Percentiles rank a stretch among this genome's conserved stretches.
Evolutionary conservation across 306 rosid genomes (phyloP).

Genomic region (Vicia sativa): DNA sequence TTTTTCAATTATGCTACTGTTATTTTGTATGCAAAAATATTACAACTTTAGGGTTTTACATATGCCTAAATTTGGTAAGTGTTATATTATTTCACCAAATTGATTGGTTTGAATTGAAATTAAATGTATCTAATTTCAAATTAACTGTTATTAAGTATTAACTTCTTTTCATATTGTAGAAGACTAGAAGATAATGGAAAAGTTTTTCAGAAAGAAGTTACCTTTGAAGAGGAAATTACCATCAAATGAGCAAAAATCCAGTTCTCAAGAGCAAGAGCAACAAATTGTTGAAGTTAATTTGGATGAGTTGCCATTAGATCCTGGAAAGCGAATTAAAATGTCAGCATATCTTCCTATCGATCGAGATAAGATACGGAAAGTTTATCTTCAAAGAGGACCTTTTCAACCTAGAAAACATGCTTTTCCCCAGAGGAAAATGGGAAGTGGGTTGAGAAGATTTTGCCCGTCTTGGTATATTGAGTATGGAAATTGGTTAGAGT

Average conservation of each 20-base stretch:
- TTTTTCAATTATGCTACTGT: no score
- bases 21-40: no score
- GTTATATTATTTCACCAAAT: neutral
- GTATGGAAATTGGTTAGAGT: conserved; percentile 18
- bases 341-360: conserved; percentile 7
- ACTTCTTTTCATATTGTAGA: neutral
- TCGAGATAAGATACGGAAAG: conserved; percentile 6
- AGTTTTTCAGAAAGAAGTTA: neutral
- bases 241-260: neutral
- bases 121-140: neutral
- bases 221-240: conserved; percentile 17
- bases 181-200: conserved; percentile 10
- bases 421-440: conserved; percentile 10
- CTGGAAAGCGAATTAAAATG: conserved; percentile 12
- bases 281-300: conserved; percentile 22
- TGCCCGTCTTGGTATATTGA: conserved; percentile 24
- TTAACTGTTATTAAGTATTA: neutral
- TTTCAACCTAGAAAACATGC: conserved; percentile 22
- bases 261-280: neutral
- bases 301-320: conserved; percentile 20
- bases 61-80: neutral
- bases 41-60: neutral
- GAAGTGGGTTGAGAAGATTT: conserved; percentile 15
- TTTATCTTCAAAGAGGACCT: neutral
- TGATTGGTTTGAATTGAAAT: neutral